Percentiles rank a stretch among this genome's conserved stretches.
These are phyloP conservation scores for Tubosaeta sp. DNA, from an alignment of 768 basidiomycete genomes.

Conservation along the genomic window DNA sequence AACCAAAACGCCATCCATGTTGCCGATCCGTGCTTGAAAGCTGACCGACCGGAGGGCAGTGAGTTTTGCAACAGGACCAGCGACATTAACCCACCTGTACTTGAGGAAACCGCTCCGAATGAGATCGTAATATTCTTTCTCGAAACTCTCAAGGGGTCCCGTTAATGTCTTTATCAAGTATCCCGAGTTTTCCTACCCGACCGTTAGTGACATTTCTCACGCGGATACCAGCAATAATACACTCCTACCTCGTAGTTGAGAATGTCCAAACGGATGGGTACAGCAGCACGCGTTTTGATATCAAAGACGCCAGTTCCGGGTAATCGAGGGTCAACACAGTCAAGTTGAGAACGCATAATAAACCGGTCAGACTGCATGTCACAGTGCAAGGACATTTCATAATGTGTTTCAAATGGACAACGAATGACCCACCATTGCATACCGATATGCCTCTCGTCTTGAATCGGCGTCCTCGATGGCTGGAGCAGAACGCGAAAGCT, in stretches of 20 bases:
- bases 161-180: constrained; percentile 65
- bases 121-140: constrained; percentile 92
- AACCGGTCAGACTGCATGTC: constrained; percentile 42
- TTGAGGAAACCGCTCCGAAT: constrained; percentile 93
- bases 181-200: constrained; percentile 69
- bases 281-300: constrained; percentile 88
- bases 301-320: constrained; percentile 94
- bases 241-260: constrained; percentile 72
- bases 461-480: constrained; percentile 28
- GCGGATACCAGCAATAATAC: no score
- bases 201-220: no score
- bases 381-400: background rate
- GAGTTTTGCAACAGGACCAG: background rate
- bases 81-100: constrained; percentile 56
- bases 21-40: constrained; percentile 93
- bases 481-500: constrained; percentile 40
- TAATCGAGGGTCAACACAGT: constrained; percentile 74
- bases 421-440: constrained; percentile 58
- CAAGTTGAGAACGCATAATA: constrained; percentile 93
- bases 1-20: constrained; percentile 93
- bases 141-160: constrained; percentile 75
- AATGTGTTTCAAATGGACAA: background rate
- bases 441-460: constrained; percentile 76
- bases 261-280: constrained; percentile 80
- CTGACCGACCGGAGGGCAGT: constrained; percentile 35